Conservation (phyloP, 1,284 basidiomycete species). For the Sporisorium sorghi region DNA sequence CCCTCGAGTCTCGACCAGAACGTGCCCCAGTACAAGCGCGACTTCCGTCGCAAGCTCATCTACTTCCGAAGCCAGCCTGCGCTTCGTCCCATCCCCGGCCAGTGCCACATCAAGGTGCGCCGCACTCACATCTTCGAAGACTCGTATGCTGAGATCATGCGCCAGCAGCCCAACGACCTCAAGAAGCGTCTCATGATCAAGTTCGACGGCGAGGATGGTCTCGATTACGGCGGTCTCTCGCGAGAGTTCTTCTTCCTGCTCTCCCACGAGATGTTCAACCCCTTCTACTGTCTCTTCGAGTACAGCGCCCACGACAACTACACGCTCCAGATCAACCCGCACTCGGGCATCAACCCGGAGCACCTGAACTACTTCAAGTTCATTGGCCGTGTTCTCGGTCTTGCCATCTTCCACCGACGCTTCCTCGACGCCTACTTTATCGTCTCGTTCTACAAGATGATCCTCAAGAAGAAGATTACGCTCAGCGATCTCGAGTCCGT, state of each 20-base stretch:
- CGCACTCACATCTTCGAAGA: constrained; percentile 95
- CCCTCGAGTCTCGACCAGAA: constrained; percentile 87
- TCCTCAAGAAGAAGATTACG: constrained; percentile 69
- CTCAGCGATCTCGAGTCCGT: constrained; percentile 67
- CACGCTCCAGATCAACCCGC: constrained; percentile 97
- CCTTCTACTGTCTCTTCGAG: constrained; percentile 97
- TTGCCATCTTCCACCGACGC: constrained; percentile 97
- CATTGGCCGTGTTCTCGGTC: constrained; percentile 90
- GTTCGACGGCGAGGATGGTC: constrained; percentile 97
- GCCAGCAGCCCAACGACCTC: constrained; percentile 89
- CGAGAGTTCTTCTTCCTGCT: constrained; percentile 99
- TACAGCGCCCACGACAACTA: constrained; percentile 99
- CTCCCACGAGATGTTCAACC: constrained; percentile 82
- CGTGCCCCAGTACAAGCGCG: constrained; percentile 99
- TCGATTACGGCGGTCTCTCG: constrained; percentile 97
- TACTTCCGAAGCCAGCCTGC: constrained; percentile 99
- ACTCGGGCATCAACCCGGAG: constrained; percentile 97
- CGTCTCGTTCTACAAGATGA: constrained; percentile 99
- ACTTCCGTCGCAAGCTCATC: constrained; percentile 97
- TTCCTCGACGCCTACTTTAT: constrained; percentile 99
- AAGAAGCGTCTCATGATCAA: constrained; percentile 98
- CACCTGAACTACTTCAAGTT: constrained; percentile 99
- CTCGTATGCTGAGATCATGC: constrained; percentile 95
- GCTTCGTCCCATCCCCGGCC: constrained; percentile 81
- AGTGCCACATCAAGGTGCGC: constrained; percentile 95